Conservation (phyloP, 2,329 filamentous ascomycete species). For the Hypoxylon sp. region DNA sequence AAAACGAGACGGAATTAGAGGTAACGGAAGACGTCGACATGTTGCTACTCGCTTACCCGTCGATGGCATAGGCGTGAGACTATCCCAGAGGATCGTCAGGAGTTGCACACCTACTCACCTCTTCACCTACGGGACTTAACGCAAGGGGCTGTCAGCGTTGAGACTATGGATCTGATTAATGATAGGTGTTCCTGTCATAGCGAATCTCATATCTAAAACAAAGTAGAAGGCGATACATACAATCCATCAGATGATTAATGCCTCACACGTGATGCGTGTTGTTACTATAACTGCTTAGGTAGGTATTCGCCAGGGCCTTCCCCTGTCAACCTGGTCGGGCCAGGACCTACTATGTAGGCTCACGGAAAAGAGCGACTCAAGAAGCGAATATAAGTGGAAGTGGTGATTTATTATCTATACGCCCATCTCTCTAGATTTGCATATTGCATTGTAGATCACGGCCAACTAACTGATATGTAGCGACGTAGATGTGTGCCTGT, state of each 20-base stretch:
- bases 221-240: background rate
- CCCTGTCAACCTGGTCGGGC: too few species aligned
- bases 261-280: slow-evolving; percentile 25
- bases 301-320: background rate
- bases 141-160: slow-evolving; percentile 34
- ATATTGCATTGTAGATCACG: slow-evolving; percentile 25
- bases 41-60: background rate
- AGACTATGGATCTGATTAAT: slow-evolving; percentile 26
- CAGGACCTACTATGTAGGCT: too few species aligned
- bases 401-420: slow-evolving; percentile 12
- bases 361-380: slow-evolving; percentile 3
- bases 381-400: slow-evolving; percentile 18
- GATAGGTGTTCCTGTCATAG: slow-evolving; percentile 27
- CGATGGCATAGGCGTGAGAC: slow-evolving; percentile 27
- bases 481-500: slow-evolving; percentile 3
- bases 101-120: slow-evolving; percentile 30
- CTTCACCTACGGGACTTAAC: slow-evolving; percentile 19
- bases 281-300: background rate
- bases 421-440: slow-evolving; percentile 15
- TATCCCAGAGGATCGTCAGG: slow-evolving; percentile 34
- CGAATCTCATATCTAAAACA: slow-evolving; percentile 28
- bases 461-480: slow-evolving; percentile 8
- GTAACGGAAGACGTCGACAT: background rate
- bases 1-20: background rate
- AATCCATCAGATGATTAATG: slow-evolving; percentile 32